Percentiles rank a stretch among this genome's conserved stretches.
phyloP scores from a whole-genome alignment of 768 basidiomycete species.

The Crassisporium funariophilum region DNA sequence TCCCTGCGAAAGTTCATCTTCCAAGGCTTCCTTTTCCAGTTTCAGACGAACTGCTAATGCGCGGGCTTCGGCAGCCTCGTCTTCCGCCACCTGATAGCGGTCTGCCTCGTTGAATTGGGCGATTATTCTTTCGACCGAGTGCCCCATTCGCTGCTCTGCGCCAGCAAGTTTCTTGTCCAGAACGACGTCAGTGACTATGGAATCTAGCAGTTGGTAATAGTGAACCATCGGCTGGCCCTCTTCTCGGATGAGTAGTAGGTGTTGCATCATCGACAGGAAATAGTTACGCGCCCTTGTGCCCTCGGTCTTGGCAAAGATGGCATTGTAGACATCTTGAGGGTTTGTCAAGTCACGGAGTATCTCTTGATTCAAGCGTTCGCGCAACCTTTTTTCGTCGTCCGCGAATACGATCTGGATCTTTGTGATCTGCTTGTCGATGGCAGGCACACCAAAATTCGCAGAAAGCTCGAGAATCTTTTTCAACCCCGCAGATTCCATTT shows the following conservation, averaged over 20 bases:
- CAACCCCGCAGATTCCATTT: slow-evolving; percentile 90
- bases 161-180: slow-evolving; percentile 88
- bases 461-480: slow-evolving; percentile 71
- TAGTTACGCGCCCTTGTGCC: slow-evolving; percentile 80
- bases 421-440: slow-evolving; percentile 68
- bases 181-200: slow-evolving; percentile 87
- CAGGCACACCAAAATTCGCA: slow-evolving; percentile 60
- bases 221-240: slow-evolving; percentile 83
- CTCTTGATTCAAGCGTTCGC: slow-evolving; percentile 74
- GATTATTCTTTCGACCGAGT: slow-evolving; percentile 87
- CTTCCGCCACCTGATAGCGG: slow-evolving; percentile 72
- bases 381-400: slow-evolving; percentile 73
- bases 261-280: slow-evolving; percentile 93
- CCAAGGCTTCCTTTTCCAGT: slow-evolving; percentile 80
- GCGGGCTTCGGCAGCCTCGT: slow-evolving; percentile 73
- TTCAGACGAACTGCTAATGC: slow-evolving; percentile 64
- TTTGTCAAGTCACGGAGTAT: slow-evolving; percentile 76
- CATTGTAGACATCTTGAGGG: slow-evolving; percentile 86
- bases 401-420: slow-evolving; percentile 62
- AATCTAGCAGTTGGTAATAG: slow-evolving; percentile 91
- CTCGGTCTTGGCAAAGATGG: slow-evolving; percentile 74
- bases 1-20: slow-evolving; percentile 80
- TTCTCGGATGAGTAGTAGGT: slow-evolving; percentile 86
- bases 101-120: slow-evolving; percentile 91
- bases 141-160: slow-evolving; percentile 82